Base-by-base conservation (phyloP, 2,329 filamentous ascomycete species). In the Pseudocercospora pini-densiflorae region DNA sequence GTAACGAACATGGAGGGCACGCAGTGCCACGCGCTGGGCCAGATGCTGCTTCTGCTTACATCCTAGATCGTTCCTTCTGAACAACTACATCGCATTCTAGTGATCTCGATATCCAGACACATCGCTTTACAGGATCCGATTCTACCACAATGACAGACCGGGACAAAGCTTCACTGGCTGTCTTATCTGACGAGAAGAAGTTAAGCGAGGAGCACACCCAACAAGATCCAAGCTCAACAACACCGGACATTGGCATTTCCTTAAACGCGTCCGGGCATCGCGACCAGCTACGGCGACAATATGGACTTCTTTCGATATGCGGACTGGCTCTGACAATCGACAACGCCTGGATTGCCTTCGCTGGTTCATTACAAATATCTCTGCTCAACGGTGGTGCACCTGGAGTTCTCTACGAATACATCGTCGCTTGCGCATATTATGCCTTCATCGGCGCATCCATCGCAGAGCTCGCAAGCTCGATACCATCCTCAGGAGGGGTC, bases 291-390 rank as follows among this genome's bases (percentile, higher is more conserved):
- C 84, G 85, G 64, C 82, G 88, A 16, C 88, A 90, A 72, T 90
- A 89, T 75, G 84, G 86, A 40, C 78, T 90, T 8, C 71, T 88
- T 55, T 85, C 84, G 59, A 84, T 89, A 49, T 86, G 87, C 60
- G 87, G 86, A 24, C 67, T 78, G 54, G 87, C 86, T 0, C 77
- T 90, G 59, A 89, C 87, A 1, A 86, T 88, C 24, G 88, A 89
- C 75, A 89, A 89, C 72, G 87, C 88, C 19, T 90, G 88, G 88
- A 83, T 88, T 62, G 86, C 87, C 5, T 79, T 89, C 65, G 88
- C 87, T 62, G 88, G 88, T 12, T 88, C 87, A 61, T 82, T 90
- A 45, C 84, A 84, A 4, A 80, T 88, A 55, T 83, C 82, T 5
- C 82, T 86, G 45, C 76, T 69, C 31, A 80, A 80, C 58, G 77